phyloP scores from a whole-genome alignment of 192 early-diverging fungal species.

The Funneliformis mosseae region DNA sequence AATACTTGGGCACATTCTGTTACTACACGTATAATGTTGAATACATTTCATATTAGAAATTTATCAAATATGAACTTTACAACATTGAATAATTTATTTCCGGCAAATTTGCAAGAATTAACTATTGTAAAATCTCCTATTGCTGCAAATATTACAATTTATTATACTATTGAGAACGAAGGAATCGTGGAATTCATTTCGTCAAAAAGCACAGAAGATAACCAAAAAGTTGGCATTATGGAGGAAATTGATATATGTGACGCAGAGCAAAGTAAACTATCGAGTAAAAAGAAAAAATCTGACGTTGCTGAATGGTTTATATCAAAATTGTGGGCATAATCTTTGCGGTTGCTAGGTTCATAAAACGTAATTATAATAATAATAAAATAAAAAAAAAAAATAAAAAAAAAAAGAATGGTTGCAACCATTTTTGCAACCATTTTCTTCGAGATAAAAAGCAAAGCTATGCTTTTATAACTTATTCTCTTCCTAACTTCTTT shows the following conservation, averaged over 20 bases:
- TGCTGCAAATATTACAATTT: constrained; percentile 11
- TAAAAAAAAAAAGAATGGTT: background rate
- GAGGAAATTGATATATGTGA: background rate
- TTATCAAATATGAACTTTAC: background rate
- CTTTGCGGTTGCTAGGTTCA: background rate
- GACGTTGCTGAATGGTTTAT: background rate
- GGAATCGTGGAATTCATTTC: constrained; percentile 13
- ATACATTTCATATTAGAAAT: constrained; percentile 1
- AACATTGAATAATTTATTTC: background rate
- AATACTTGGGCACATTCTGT: constrained; percentile 30
- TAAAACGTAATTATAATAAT: no score
- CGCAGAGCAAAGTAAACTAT: background rate
- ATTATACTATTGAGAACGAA: constrained; percentile 15
- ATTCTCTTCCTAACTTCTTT: constrained; percentile 51
- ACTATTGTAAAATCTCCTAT: constrained; percentile 26
- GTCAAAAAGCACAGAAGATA: background rate
- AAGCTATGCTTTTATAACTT: background rate
- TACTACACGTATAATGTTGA: constrained; percentile 16
- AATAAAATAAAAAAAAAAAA: background rate
- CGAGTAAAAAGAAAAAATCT: background rate
- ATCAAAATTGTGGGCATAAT: background rate
- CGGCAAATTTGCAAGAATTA: constrained; percentile 3
- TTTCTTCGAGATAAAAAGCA: background rate
- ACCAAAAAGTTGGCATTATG: background rate
- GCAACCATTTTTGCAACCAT: background rate